Conservation (phyloP, 148 eudicot species). For the Chenopodium formosanum region DNA sequence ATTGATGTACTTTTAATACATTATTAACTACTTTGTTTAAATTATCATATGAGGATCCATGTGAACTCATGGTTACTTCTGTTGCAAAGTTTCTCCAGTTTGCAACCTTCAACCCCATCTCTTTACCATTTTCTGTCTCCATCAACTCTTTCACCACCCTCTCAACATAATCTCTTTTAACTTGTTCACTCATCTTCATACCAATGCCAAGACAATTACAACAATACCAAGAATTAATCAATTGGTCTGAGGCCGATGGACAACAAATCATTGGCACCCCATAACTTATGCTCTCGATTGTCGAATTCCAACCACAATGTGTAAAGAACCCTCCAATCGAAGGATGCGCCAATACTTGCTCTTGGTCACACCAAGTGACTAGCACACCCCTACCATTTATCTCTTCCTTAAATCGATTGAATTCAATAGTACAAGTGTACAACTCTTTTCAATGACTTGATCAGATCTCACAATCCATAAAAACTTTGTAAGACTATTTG, state of each 20-base stretch:
- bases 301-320: slow-evolving; percentile 37
- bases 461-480: slow-evolving; percentile 20
- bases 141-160: slow-evolving; percentile 32
- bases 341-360: slow-evolving; percentile 28
- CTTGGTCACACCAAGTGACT: slow-evolving; percentile 34
- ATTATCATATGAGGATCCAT: slow-evolving; percentile 30
- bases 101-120: slow-evolving; percentile 16
- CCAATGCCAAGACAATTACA: slow-evolving; percentile 29
- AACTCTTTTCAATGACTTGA: neutral
- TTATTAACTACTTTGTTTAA: neutral
- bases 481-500: slow-evolving; percentile 15
- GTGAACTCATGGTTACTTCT: slow-evolving; percentile 13
- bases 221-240: slow-evolving; percentile 32
- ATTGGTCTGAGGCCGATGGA: slow-evolving; percentile 33
- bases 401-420: slow-evolving; percentile 16
- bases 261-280: slow-evolving; percentile 36
- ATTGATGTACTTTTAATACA: no score
- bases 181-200: slow-evolving; percentile 30
- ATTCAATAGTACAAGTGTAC: neutral
- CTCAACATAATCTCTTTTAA: slow-evolving; percentile 20
- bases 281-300: slow-evolving; percentile 18
- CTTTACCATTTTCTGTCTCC: slow-evolving; percentile 25
- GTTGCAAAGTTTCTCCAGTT: slow-evolving; percentile 21
- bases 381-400: slow-evolving; percentile 9
- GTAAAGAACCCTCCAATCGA: slow-evolving; percentile 34